Evolutionary conservation across 2,329 filamentous ascomycete genomes (phyloP), one percentile per base, ranked within the genome.

Genomic region (Exophiala sp.): DNA sequence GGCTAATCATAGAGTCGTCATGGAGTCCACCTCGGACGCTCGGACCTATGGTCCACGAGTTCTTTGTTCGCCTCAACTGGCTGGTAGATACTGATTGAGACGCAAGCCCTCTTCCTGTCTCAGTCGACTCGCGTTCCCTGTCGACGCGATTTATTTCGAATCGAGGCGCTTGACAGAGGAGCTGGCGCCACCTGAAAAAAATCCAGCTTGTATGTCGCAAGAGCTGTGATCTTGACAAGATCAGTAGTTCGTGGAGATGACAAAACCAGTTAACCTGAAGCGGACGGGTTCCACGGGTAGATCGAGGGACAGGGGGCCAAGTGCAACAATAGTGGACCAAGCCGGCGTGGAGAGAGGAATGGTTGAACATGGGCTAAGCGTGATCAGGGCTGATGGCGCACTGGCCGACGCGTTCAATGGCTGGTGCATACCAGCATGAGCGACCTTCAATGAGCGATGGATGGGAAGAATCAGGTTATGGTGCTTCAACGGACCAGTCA

Each of bases 221-320:
- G 13, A 24, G 8, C 7, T 10, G 40, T 19, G 24, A 5, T 29
- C 5, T 35, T 21, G 18, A 29, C n/a, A 11, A 39, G 22, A n/a
- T 19, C 14, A 38, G 21, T 11, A 38, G 19, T 39, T 46, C 34
- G 32, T 21, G 21, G 29, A 29, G 3, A 37, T 14, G 29, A 35
- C 40, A 43, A 29, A 22, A 14, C 23, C 18, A 21, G 23, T 29
- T 39, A 29, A 48, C 22, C 13, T 34, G 40, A 39, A 37, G 29
- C 50, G 34, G 45, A 14, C 27, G 37, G 27, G 18, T n/a, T 40
- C 40, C 45, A 43, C 45, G 45, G 45, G 40, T 30, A 34, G 45
- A 45, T 45, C 32, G 32, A 46, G 21, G 14, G 30, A 41, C 16
- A 41, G 27, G 13, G 19, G 30, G 13, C 21, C 24, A 27, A 49